Evolutionary conservation across 176 grass and related monocot genomes (phyloP), one percentile per base, ranked within the genome.

Genomic region (Lolium perenne): DNA sequence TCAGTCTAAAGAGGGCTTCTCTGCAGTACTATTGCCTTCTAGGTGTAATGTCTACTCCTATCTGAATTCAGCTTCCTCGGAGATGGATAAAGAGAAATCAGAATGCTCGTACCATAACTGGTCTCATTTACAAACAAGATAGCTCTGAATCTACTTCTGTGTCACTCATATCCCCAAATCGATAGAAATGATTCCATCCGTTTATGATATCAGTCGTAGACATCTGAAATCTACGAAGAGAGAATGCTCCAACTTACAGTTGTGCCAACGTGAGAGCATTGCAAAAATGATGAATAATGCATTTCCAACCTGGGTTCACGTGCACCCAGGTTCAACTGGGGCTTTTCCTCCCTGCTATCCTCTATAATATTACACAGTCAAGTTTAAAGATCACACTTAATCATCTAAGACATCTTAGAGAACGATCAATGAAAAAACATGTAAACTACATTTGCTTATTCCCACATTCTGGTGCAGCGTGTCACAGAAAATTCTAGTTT

Each of bases 361-460:
- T 84, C 11, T 64, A 8, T 58, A 79, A 79, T 20, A 73, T 66
- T 46, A 63, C 55, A 20, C 55, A 20, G 71, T 79, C 69, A 74
- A 46, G 65, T n/a, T 45, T 43, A 38, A 66, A 16, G 17, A 18
- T 35, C 17, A 83, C 50, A 60, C 65, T 55, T 74, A 16, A 84
- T 46, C 26, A 18, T 64, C 56, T 65, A 71, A 66, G 38, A 66
- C 67, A 76, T 67, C n/a, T 20, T 8, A 63, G 29, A 51, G 46
- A 83, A 78, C 13, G 41, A 48, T 68, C 55, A 53, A 76, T 25
- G 1, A 71, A 72, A 72, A 78, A 6, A 26, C 60, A 20, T 25
- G 21, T 5, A 51, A 50, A 26, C 16, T 26, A 12, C 23, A 46
- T 9, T 23, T 82, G 32, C 71, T 66, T 50, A 41, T 43, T 82